phyloP scores from a whole-genome alignment of 345 rosid species.

The Citrus cavaleriei region DNA sequence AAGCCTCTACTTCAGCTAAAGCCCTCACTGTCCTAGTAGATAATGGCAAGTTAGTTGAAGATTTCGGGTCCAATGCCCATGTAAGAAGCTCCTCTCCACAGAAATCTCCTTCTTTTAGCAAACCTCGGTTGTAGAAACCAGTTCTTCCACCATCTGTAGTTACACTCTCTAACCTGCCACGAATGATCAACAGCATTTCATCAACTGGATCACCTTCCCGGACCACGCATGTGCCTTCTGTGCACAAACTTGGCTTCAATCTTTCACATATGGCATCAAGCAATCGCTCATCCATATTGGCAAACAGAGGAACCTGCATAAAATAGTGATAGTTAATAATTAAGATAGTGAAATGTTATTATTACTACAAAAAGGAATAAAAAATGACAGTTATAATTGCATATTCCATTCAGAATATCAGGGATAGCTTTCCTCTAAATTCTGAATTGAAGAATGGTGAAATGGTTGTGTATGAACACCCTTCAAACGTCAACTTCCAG shows the following conservation, averaged over 20 bases:
- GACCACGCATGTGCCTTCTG: conserved; percentile 65
- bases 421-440: not conserved
- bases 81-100: conserved; percentile 83
- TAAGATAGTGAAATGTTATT: too few relatives aligned
- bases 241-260: conserved; percentile 73
- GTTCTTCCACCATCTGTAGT: conserved; percentile 92
- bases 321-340: not conserved
- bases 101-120: conserved; percentile 69
- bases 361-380: too few relatives aligned
- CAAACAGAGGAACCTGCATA: conserved; percentile 73
- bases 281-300: conserved; percentile 82
- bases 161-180: conserved; percentile 78
- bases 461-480: not conserved
- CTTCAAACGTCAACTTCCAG: not conserved
- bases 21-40: conserved; percentile 70
- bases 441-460: not conserved
- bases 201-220: conserved; percentile 90
- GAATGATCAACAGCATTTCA: conserved; percentile 83
- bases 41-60: conserved; percentile 51
- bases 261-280: conserved; percentile 91
- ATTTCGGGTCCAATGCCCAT: conserved; percentile 76
- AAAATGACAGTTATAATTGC: not conserved
- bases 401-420: not conserved
- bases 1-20: conserved; percentile 77
- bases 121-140: conserved; percentile 75